These are phyloP conservation scores for Phytopythium litorale DNA, from an alignment of 352 stramenopile genomes.

Conservation along the genomic window DNA sequence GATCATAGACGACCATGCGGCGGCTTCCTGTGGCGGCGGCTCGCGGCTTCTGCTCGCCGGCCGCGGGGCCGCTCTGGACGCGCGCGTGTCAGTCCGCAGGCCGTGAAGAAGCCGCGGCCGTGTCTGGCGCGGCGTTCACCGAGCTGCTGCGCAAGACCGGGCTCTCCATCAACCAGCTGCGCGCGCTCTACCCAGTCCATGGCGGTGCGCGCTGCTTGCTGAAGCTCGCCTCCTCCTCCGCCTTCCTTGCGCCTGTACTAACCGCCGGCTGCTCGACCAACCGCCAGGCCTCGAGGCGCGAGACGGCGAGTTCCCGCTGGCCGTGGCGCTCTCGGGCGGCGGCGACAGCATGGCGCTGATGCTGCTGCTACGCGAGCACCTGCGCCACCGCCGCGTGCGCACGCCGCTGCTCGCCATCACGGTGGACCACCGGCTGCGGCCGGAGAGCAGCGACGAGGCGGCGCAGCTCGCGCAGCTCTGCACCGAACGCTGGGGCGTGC, in stretches of 20 bases:
- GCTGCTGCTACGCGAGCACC: slow-evolving; percentile 64
- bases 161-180: slow-evolving; percentile 36
- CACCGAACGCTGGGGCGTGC: slow-evolving; percentile 32
- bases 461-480: slow-evolving; percentile 43
- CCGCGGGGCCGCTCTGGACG: slow-evolving; percentile 3
- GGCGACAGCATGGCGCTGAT: slow-evolving; percentile 81
- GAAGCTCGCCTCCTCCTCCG: background rate
- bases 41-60: background rate
- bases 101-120: background rate
- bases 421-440: slow-evolving; percentile 69
- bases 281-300: slow-evolving; percentile 11
- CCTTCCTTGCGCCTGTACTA: slow-evolving; percentile 2
- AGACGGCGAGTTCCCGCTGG: slow-evolving; percentile 44
- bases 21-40: background rate
- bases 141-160: slow-evolving; percentile 33
- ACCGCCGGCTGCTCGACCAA: background rate
- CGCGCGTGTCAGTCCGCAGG: background rate
- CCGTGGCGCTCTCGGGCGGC: slow-evolving; percentile 70
- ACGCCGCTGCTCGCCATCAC: slow-evolving; percentile 76
- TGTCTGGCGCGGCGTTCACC: slow-evolving; percentile 32
- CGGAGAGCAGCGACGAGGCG: slow-evolving; percentile 63
- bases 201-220: slow-evolving; percentile 9
- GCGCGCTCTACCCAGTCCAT: slow-evolving; percentile 30
- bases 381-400: slow-evolving; percentile 37
- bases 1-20: background rate